Evolutionary conservation across 164 flowering plant species (phyloP).

Genomic region (Malania oleifera): DNA sequence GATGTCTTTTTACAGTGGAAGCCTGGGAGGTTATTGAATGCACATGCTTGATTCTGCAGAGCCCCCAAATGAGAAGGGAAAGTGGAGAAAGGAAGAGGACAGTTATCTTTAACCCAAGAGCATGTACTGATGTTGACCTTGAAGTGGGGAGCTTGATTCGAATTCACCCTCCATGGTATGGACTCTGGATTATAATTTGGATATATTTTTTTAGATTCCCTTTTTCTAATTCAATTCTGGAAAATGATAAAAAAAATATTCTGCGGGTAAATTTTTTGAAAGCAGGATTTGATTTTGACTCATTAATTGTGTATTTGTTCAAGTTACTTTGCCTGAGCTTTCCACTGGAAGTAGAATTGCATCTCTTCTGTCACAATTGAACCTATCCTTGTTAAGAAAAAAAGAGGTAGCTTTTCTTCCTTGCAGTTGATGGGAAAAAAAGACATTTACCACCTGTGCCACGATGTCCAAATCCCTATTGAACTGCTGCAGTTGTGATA

Average conservation of each 20-base stretch:
- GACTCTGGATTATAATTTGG: too few relatives aligned
- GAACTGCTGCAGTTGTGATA: not conserved
- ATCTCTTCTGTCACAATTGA: too few relatives aligned
- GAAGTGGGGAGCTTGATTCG: slow-evolving; percentile 65
- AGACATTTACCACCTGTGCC: too few relatives aligned
- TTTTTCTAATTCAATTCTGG: too few relatives aligned
- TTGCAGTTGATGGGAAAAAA: too few relatives aligned
- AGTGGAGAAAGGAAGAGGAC: slow-evolving; percentile 19
- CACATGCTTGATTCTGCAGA: slow-evolving; percentile 27
- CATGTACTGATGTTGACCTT: slow-evolving; percentile 59
- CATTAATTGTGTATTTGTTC: not conserved
- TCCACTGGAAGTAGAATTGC: too few relatives aligned
- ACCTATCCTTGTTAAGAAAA: too few relatives aligned
- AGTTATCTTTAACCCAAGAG: slow-evolving; percentile 56
- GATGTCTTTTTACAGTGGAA: too few relatives aligned
- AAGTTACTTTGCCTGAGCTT: too few relatives aligned
- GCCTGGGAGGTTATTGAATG: not conserved
- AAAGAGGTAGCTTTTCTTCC: too few relatives aligned
- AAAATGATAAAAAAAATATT: too few relatives aligned
- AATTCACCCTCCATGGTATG: slow-evolving; percentile 73
- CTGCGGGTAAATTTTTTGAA: not conserved
- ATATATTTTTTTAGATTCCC: too few relatives aligned
- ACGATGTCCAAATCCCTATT: not conserved
- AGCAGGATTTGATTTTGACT: not conserved
- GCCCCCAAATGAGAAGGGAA: slow-evolving; percentile 13